Evolutionary conservation across 176 grass and related monocot genomes (phyloP).

Genomic region (Musa beccarii): DNA sequence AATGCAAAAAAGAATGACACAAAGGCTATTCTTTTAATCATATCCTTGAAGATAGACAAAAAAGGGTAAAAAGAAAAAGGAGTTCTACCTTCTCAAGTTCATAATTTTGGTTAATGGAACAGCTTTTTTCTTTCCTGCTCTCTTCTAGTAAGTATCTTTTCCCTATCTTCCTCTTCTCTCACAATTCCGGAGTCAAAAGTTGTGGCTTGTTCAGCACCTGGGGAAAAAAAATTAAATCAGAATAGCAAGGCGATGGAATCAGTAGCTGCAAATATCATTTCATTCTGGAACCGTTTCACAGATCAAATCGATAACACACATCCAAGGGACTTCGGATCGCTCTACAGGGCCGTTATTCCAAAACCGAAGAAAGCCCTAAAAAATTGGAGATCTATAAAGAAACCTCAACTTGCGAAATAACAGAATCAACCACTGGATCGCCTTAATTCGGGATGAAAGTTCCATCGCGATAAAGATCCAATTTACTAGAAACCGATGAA

Average conservation of each 20-base stretch:
- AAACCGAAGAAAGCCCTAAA: background rate
- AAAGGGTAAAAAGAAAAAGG: no score
- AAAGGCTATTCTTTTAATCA: background rate
- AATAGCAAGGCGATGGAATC: background rate
- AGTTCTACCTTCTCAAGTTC: slow-evolving; percentile 1
- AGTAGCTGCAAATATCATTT: background rate
- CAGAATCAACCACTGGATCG: background rate
- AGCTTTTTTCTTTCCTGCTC: background rate
- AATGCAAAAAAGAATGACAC: background rate
- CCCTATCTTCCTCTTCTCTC: background rate
- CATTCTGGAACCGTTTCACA: background rate
- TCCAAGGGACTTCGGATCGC: background rate
- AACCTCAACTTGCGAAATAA: background rate
- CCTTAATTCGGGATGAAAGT: background rate
- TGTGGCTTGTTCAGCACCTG: background rate
- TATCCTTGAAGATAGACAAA: background rate
- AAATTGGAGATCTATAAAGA: background rate
- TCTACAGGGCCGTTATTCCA: background rate
- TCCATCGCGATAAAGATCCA: background rate
- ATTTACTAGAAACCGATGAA: background rate
- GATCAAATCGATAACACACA: background rate
- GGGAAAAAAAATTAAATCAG: background rate
- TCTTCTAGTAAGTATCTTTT: background rate
- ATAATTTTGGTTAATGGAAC: background rate
- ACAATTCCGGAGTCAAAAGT: background rate